A percentile compares a stretch with the other conserved stretches of the same genome.
phyloP scores from a whole-genome alignment of 1,284 basidiomycete genomes.

The Earliella scabrosa region DNA sequence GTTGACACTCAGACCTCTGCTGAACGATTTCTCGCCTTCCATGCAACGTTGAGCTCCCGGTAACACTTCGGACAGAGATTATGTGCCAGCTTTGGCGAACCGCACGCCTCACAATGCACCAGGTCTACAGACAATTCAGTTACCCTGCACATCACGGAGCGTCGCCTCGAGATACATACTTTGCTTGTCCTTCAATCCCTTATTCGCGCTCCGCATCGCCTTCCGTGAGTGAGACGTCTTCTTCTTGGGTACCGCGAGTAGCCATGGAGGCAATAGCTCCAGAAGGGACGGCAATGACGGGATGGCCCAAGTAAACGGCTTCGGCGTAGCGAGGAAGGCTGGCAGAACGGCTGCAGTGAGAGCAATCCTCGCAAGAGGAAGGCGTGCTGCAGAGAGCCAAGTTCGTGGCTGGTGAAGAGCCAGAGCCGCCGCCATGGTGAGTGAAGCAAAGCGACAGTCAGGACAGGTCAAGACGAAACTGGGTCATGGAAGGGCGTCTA shows the following conservation, averaged over 20 bases:
- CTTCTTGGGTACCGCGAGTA: constrained; percentile 94
- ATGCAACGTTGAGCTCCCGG: constrained; percentile 72
- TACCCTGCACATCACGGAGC: constrained; percentile 12
- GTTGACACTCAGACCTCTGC: constrained; percentile 1
- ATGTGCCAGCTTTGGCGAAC: constrained; percentile 86
- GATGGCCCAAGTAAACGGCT: constrained; percentile 48
- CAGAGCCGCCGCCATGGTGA: constrained; percentile 45
- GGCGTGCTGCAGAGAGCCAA: constrained; percentile 41
- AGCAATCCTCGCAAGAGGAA: constrained; percentile 39
- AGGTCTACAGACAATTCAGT: constrained; percentile 62
- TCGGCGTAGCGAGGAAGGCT: constrained; percentile 35
- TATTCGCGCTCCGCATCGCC: constrained; percentile 93
- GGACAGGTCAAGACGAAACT: no score
- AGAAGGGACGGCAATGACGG: constrained; percentile 65
- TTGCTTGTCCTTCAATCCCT: constrained; percentile 93
- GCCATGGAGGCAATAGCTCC: constrained; percentile 86
- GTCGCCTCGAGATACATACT: constrained; percentile 78
- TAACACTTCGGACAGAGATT: constrained; percentile 90
- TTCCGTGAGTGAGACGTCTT: constrained; percentile 94
- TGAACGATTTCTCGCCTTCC: constrained; percentile 47
- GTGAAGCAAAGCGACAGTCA: neutral
- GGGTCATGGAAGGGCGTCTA: no score
- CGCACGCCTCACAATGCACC: constrained; percentile 92
- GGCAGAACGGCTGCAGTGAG: constrained; percentile 35
- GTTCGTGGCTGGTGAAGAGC: constrained; percentile 40